Evolutionary conservation across 2,329 filamentous ascomycete species (phyloP).

Genomic region (Chlorencoelia australis): DNA sequence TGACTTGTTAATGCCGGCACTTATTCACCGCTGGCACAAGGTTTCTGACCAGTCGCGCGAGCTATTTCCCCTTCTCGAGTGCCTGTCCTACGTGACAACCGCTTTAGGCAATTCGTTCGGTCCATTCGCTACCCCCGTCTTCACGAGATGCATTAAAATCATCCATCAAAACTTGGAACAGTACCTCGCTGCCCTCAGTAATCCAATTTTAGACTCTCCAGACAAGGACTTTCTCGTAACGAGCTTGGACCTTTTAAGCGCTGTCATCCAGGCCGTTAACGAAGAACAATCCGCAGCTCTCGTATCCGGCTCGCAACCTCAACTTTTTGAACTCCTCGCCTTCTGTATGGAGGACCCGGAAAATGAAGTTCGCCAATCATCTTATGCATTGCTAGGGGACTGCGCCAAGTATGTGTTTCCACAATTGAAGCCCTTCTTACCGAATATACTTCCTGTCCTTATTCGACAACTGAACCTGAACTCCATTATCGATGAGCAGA

Average conservation of each 20-base stretch:
- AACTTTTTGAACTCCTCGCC: constrained; percentile 81
- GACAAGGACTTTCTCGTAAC: constrained; percentile 98
- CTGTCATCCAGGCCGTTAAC: constrained; percentile 83
- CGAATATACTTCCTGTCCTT: constrained; percentile 67
- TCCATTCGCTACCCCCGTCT: constrained; percentile 78
- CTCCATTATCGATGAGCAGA: constrained; percentile 64
- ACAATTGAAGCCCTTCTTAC: constrained; percentile 65
- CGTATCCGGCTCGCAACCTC: constrained; percentile 63
- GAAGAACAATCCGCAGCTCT: constrained; percentile 64
- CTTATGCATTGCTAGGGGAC: constrained; percentile 89
- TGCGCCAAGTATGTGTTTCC: constrained; percentile 87
- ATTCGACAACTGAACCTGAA: constrained; percentile 81
- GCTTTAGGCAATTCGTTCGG: constrained; percentile 75
- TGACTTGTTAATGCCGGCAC: constrained; percentile 79
- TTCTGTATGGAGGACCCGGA: constrained; percentile 88
- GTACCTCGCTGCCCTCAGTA: constrained; percentile 57
- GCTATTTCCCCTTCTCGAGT: constrained; percentile 91
- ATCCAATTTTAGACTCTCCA: constrained; percentile 60
- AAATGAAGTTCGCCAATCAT: constrained; percentile 91
- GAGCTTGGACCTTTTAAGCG: constrained; percentile 83
- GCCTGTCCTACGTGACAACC: constrained; percentile 85
- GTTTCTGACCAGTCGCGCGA: constrained; percentile 85
- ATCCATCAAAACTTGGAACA: constrained; percentile 88
- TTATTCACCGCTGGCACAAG: constrained; percentile 80
- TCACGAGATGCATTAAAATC: constrained; percentile 78